Evolutionary conservation across 805 yeast genomes (phyloP).

Genomic region (Huiozyma sinensis): DNA sequence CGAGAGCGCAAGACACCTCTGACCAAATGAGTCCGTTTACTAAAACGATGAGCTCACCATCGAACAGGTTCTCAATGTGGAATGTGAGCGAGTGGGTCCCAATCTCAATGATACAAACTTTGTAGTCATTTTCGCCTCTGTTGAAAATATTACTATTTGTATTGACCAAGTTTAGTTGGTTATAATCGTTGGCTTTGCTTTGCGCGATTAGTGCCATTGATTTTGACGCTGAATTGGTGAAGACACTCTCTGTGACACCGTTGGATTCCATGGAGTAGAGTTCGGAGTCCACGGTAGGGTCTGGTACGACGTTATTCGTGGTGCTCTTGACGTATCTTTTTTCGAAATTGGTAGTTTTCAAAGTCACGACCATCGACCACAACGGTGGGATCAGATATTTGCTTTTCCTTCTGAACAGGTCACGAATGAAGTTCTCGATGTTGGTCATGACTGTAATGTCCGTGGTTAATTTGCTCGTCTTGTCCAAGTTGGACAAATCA

Average conservation of each 20-base stretch:
- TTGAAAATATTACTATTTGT: constrained; percentile 18
- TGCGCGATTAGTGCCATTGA: constrained; percentile 31
- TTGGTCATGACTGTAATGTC: constrained; percentile 20
- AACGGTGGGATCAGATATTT: constrained; percentile 34
- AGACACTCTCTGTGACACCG: constrained; percentile 15
- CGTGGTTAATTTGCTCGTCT: constrained; percentile 7
- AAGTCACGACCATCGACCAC: constrained; percentile 44
- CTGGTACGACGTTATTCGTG: background rate
- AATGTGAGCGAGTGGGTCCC: constrained; percentile 44
- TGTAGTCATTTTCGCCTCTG: constrained; percentile 26
- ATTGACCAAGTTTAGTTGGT: constrained; percentile 20
- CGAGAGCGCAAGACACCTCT: constrained; percentile 42
- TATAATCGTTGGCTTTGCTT: constrained; percentile 19
- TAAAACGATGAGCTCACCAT: constrained; percentile 34
- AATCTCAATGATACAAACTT: constrained; percentile 37
- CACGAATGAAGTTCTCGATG: constrained; percentile 24
- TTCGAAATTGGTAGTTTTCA: constrained; percentile 38
- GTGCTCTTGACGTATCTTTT: constrained; percentile 19
- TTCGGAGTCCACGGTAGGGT: background rate
- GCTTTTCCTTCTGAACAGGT: constrained; percentile 20
- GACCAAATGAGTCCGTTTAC: constrained; percentile 67
- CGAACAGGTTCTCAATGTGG: constrained; percentile 36
- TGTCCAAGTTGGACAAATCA: constrained; percentile 5
- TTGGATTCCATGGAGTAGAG: background rate
- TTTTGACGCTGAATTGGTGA: constrained; percentile 22